Conservation (phyloP, 2,329 filamentous ascomycete genomes). For the Trichoderma sp. region DNA sequence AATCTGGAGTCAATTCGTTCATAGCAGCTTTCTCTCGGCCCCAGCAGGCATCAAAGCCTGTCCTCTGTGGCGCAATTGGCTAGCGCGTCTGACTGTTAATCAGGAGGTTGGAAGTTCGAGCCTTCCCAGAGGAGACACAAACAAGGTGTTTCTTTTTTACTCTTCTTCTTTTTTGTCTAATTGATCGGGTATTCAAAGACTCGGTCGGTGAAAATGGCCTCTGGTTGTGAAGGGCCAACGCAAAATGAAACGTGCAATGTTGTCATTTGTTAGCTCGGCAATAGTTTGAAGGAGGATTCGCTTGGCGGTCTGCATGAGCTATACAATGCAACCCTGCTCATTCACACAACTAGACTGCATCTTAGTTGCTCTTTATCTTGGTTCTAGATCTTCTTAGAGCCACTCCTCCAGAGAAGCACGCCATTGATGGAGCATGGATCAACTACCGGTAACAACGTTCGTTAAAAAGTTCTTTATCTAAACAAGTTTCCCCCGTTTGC, state of each 20-base stretch:
- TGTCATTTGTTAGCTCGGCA: background rate
- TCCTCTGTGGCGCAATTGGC: conserved; percentile 50
- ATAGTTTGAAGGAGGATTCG: background rate
- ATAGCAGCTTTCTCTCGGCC: background rate
- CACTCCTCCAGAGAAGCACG: background rate
- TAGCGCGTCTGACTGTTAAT: conserved; percentile 61
- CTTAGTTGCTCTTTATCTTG: background rate
- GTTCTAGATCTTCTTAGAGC: background rate
- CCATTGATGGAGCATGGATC: background rate
- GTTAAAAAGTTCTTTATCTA: background rate
- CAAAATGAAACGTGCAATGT: background rate
- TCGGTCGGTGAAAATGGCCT: background rate
- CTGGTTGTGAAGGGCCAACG: no score
- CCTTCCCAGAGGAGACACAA: conserved; percentile 21
- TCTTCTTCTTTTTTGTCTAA: background rate
- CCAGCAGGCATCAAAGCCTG: background rate
- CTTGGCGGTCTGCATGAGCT: background rate
- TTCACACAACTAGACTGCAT: background rate
- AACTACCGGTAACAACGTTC: background rate
- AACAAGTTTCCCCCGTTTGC: background rate
- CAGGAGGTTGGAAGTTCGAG: conserved; percentile 24
- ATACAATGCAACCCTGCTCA: conserved; percentile 1
- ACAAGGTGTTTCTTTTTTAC: background rate
- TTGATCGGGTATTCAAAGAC: background rate
- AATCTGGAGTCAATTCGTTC: background rate